A percentile compares a stretch with the other conserved stretches of the same genome.
These are phyloP conservation scores for Pichia sp. DNA, from an alignment of 1,139 yeast species.

Conservation along the genomic window DNA sequence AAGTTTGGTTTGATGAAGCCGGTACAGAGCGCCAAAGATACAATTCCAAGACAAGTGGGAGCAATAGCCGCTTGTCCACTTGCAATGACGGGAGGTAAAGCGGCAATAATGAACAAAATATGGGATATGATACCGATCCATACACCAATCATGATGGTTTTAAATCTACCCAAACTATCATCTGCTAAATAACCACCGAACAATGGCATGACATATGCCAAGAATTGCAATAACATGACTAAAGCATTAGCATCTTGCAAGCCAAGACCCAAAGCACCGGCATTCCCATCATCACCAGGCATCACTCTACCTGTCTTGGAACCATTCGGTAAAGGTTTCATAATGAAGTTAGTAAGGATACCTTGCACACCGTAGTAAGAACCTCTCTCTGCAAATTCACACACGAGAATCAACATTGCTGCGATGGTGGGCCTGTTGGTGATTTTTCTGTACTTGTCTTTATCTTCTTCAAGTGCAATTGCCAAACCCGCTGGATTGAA, in stretches of 20 bases:
- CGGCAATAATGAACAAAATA: constrained; percentile 35
- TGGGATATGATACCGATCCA: constrained; percentile 34
- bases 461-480: constrained; percentile 37
- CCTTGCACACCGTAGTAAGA: constrained; percentile 36
- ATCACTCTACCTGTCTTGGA: constrained; percentile 29
- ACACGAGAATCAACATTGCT: constrained; percentile 31
- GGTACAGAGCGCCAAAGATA: constrained; percentile 36
- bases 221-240: constrained; percentile 33
- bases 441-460: constrained; percentile 35
- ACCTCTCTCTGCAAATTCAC: constrained; percentile 42
- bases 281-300: constrained; percentile 18
- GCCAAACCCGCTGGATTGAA: constrained; percentile 23
- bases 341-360: constrained; percentile 35
- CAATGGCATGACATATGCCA: constrained; percentile 38
- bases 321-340: constrained; percentile 44
- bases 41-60: constrained; percentile 33
- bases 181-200: constrained; percentile 40
- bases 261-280: constrained; percentile 36
- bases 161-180: constrained; percentile 35
- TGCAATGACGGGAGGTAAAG: constrained; percentile 33
- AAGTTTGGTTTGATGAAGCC: constrained; percentile 46
- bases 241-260: constrained; percentile 35
- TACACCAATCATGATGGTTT: constrained; percentile 37
- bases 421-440: constrained; percentile 33
- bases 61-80: constrained; percentile 33